Conservation (phyloP, 345 rosid species). For the Geranium brycei region DNA sequence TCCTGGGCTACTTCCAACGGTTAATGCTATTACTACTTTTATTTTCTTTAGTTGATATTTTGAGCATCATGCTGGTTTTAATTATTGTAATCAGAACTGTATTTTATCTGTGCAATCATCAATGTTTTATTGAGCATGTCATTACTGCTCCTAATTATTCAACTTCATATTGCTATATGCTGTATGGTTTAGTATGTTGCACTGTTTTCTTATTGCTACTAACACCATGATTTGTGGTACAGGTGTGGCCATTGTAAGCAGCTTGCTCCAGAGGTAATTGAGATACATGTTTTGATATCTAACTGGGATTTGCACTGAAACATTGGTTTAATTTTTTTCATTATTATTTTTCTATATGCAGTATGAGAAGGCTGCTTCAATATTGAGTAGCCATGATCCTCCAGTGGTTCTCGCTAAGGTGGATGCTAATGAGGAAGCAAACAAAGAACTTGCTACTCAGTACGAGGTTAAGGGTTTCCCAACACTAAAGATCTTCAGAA, state of each 20-base stretch:
- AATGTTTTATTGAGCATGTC: too few species aligned
- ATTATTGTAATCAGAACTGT: too few species aligned
- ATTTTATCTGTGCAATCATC: too few species aligned
- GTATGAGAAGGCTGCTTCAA: constrained; percentile 93
- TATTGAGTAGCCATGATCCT: constrained; percentile 53
- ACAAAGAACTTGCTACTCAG: constrained; percentile 45
- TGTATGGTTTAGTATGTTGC: too few species aligned
- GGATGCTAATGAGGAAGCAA: constrained; percentile 68
- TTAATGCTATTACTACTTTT: too few species aligned
- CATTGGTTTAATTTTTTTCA: neutral
- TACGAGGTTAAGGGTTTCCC: constrained; percentile 80
- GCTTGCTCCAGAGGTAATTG: constrained; percentile 84
- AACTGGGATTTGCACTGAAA: neutral
- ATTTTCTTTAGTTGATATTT: too few species aligned
- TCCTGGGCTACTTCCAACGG: too few species aligned
- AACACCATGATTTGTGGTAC: constrained; percentile 7
- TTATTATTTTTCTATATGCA: constrained; percentile 13
- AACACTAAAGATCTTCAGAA: constrained; percentile 68
- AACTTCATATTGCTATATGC: too few species aligned
- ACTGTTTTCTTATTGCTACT: neutral
- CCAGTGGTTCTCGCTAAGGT: constrained; percentile 68
- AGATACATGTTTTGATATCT: neutral
- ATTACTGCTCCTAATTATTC: too few species aligned
- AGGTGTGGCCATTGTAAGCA: constrained; percentile 97
- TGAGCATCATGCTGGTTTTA: too few species aligned